A percentile compares a stretch with the other conserved stretches of the same genome.
phyloP scores from a whole-genome alignment of 2,329 filamentous ascomycete genomes.

The Apiospora kogelbergensis region DNA sequence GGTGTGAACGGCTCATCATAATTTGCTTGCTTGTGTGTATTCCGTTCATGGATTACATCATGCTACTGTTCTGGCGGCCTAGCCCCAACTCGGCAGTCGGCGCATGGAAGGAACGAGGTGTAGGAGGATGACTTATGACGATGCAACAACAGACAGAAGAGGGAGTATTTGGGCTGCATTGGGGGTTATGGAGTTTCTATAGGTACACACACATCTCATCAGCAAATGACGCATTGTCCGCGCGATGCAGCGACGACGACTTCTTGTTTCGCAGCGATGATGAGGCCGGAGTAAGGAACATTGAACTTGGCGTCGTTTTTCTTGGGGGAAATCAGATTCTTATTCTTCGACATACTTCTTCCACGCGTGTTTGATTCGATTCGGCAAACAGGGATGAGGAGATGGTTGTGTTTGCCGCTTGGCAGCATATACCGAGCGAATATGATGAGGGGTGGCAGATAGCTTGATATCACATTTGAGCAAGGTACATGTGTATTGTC shows the following conservation, averaged over 20 bases:
- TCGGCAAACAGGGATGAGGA: background rate
- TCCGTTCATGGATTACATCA: background rate
- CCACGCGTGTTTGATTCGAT: background rate
- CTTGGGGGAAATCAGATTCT: background rate
- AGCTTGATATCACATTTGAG: background rate
- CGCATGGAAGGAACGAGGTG: background rate
- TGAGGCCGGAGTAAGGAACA: constrained; percentile 1
- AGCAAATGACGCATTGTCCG: background rate
- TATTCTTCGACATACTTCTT: background rate
- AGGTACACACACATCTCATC: constrained; percentile 5
- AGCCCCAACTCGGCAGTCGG: background rate
- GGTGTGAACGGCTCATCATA: constrained; percentile 27
- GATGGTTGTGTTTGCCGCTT: background rate
- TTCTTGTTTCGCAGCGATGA: background rate
- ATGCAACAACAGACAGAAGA: background rate
- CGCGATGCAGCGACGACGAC: background rate
- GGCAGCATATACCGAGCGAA: background rate
- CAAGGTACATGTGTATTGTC: background rate
- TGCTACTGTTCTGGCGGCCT: background rate
- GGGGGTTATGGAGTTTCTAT: constrained; percentile 3
- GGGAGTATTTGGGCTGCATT: background rate
- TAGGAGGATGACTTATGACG: background rate
- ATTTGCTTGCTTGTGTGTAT: background rate
- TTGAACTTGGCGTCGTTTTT: background rate
- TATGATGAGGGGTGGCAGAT: background rate